A percentile compares a stretch with the other conserved stretches of the same genome.
phyloP scores from a whole-genome alignment of 768 basidiomycete species.

The Xanthoconium stramineum region DNA sequence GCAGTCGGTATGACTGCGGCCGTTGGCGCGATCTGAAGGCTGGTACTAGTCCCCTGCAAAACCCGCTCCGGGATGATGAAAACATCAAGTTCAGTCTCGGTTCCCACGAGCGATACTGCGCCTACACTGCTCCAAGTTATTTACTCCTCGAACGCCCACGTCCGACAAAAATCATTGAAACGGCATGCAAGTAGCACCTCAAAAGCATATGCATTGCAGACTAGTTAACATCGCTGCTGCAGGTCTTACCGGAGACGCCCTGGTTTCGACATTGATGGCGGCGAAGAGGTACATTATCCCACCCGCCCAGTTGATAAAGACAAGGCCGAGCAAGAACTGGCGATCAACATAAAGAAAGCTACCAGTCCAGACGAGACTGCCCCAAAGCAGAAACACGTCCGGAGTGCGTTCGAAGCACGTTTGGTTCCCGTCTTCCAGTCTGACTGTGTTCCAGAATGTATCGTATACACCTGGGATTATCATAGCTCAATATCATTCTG shows the following conservation, averaged over 20 bases:
- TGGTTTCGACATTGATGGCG: slow-evolving; percentile 63
- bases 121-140: background rate
- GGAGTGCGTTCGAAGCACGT: slow-evolving; percentile 61
- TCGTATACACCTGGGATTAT: slow-evolving; percentile 99
- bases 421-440: slow-evolving; percentile 5
- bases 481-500: slow-evolving; percentile 97
- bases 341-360: slow-evolving; percentile 97
- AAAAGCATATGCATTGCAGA: background rate
- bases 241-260: slow-evolving; percentile 36
- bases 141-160: slow-evolving; percentile 1
- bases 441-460: slow-evolving; percentile 66
- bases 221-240: slow-evolving; percentile 8
- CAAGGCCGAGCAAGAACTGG: slow-evolving; percentile 92
- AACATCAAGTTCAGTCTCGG: slow-evolving; percentile 14
- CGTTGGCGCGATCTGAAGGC: slow-evolving; percentile 7
- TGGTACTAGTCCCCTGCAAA: slow-evolving; percentile 5
- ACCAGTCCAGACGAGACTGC: slow-evolving; percentile 93
- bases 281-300: slow-evolving; percentile 85
- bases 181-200: slow-evolving; percentile 26
- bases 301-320: slow-evolving; percentile 98
- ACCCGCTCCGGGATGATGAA: slow-evolving; percentile 13
- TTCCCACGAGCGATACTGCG: slow-evolving; percentile 27
- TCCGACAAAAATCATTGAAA: slow-evolving; percentile 2
- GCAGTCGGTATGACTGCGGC: slow-evolving; percentile 6
- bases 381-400: slow-evolving; percentile 98